Evolutionary conservation across 2,329 filamentous ascomycete genomes (phyloP).

Genomic region (Lachnellula willkommii): DNA sequence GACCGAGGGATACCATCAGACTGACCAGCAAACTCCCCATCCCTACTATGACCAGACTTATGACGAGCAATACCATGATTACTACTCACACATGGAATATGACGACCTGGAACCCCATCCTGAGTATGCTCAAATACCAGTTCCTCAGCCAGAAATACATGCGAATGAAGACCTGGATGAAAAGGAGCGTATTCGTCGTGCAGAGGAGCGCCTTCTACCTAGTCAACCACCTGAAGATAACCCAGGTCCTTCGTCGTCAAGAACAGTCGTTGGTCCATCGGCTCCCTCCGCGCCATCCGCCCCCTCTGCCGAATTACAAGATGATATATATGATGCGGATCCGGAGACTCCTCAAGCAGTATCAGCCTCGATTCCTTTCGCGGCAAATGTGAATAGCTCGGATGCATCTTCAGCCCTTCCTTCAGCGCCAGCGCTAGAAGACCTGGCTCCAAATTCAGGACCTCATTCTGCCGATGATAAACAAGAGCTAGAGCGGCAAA

Average conservation of each 20-base stretch:
- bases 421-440: constrained; percentile 21
- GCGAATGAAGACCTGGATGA: constrained; percentile 65
- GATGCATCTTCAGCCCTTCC: constrained; percentile 7
- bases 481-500: constrained; percentile 57
- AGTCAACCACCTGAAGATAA: constrained; percentile 62
- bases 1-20: constrained; percentile 4
- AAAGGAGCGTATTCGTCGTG: constrained; percentile 72
- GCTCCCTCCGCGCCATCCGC: constrained; percentile 40
- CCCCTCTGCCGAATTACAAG: constrained; percentile 34
- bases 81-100: constrained; percentile 21
- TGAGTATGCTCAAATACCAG: constrained; percentile 41
- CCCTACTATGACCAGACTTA: constrained; percentile 32
- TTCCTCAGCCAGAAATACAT: constrained; percentile 55
- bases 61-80: constrained; percentile 23
- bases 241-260: constrained; percentile 37
- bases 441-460: constrained; percentile 18
- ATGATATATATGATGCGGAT: constrained; percentile 49
- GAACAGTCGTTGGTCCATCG: constrained; percentile 35
- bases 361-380: constrained; percentile 13
- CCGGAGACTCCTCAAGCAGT: constrained; percentile 30
- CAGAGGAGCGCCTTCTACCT: constrained; percentile 74
- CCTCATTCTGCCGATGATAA: constrained; percentile 56
- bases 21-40: constrained; percentile 21
- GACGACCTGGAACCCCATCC: constrained; percentile 30
- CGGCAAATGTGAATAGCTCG: constrained; percentile 11